Evolutionary conservation across 2,329 filamentous ascomycete genomes (phyloP).

Genomic region (Escovopsis sp.): DNA sequence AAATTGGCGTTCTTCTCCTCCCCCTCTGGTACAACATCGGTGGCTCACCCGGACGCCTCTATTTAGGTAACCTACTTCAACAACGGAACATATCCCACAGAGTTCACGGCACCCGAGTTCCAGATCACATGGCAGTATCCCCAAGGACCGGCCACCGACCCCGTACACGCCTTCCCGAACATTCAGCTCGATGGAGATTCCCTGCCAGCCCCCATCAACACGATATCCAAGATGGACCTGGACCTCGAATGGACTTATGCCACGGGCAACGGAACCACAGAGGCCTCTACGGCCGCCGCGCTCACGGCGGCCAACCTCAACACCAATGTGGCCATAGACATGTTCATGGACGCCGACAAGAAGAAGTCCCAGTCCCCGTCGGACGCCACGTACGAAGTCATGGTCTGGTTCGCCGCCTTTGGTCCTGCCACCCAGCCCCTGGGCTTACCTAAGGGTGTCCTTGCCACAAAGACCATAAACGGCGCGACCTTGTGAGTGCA

Average conservation of each 20-base stretch:
- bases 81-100: constrained; percentile 34
- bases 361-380: constrained; percentile 23
- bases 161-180: constrained; percentile 42
- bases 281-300: constrained; percentile 18
- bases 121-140: constrained; percentile 39
- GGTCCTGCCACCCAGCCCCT: constrained; percentile 33
- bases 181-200: constrained; percentile 29
- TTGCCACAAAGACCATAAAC: constrained; percentile 22
- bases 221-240: constrained; percentile 25
- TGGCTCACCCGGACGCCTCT: constrained; percentile 2
- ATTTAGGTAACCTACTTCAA: constrained; percentile 31
- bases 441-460: constrained; percentile 20
- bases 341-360: constrained; percentile 37
- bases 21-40: neutral
- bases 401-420: constrained; percentile 39
- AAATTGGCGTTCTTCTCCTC: neutral
- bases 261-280: constrained; percentile 25
- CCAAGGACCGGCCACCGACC: constrained; percentile 23
- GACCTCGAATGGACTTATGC: constrained; percentile 36
- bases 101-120: constrained; percentile 31
- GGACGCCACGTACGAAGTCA: constrained; percentile 35
- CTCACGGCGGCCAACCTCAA: constrained; percentile 26
- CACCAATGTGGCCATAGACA: constrained; percentile 43
- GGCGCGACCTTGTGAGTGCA: constrained; percentile 27
- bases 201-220: constrained; percentile 27